Base-by-base conservation (phyloP, 805 yeast genomes). In the Lipomyces yamanashiensis region DNA sequence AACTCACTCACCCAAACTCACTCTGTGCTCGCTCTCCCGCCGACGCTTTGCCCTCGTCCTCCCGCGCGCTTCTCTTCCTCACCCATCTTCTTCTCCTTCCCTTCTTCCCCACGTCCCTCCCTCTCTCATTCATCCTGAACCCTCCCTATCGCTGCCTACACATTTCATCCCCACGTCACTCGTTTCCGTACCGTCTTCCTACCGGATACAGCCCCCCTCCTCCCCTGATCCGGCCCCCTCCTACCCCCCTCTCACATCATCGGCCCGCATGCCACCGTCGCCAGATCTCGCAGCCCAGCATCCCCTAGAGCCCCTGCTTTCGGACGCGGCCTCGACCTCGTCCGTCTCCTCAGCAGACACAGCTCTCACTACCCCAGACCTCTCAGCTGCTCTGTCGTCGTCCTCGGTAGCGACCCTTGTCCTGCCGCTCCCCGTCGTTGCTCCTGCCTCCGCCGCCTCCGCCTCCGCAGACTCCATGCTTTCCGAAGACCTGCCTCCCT, bases 251-350 rank as follows among this genome's bases (percentile, higher is more conserved):
- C 41, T 21, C 23, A 19, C 28, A n/a, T 45, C 58, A 12, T 53
- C 54, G 41, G 50, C 37, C 50, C 55, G 37, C n/a, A 45, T 37
- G 43, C 37, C 50, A 39, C 49, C 50, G 28, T 13, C 61, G 49
- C 45, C 61, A 37, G 55, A 34, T 37, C 51, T 51, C 51, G 51
- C 61, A 21, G 55, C 54, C 43, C 51, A 21, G 10, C 44, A 44
- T 37, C 34, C 49, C 19, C n/a, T 37, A 43, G 54, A 53, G 47
- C 49, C 61, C 49, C n/a, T 53, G 39, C 54, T 54, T 9, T 59
- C 63, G 17, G 58, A 54, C 63, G 59, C 59, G 43, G 55, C 63
- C 55, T 59, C 63, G 45, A 53, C 54, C 21, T 40, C 48, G 41
- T 59, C 63, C 37, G 51, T 41, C 19, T 40, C 55, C n/a, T 59